Evolutionary conservation across 2,329 filamentous ascomycete genomes (phyloP).

Genomic region (Trichoderma atroviride): DNA sequence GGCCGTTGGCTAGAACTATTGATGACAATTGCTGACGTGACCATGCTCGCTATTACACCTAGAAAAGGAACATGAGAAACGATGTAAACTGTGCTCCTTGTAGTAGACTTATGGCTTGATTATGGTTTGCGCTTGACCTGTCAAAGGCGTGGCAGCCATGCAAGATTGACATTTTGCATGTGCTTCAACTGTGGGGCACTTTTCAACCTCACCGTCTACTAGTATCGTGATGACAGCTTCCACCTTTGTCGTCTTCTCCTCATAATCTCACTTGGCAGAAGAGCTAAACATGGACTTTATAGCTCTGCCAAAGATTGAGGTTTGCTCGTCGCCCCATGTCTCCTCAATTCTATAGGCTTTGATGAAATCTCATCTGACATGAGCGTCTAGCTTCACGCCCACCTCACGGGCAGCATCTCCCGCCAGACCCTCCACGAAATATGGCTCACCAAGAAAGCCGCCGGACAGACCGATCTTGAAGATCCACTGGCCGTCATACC

Average conservation of each 20-base stretch:
- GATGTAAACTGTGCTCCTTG: not conserved
- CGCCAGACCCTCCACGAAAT: constrained; percentile 72
- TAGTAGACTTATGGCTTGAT: not conserved
- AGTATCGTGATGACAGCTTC: not conserved
- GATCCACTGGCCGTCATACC: constrained; percentile 73
- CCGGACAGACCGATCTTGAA: constrained; percentile 57
- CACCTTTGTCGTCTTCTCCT: too few species aligned
- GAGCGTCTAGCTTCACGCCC: constrained; percentile 68
- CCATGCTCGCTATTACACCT: not conserved
- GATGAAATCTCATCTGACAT: not conserved
- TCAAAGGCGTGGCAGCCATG: not conserved
- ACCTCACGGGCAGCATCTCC: constrained; percentile 78
- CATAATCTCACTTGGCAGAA: not conserved
- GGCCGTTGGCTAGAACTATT: constrained; percentile 10
- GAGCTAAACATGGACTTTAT: constrained; percentile 46
- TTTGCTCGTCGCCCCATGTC: constrained; percentile 31
- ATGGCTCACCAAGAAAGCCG: constrained; percentile 63
- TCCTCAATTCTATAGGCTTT: not conserved
- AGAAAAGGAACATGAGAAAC: not conserved
- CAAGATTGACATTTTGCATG: not conserved
- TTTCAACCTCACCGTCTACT: not conserved
- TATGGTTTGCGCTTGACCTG: not conserved
- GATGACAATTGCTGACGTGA: not conserved
- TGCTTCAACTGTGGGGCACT: constrained; percentile 8
- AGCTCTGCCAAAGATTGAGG: constrained; percentile 60